Evolutionary conservation across 176 grass and related monocot genomes (phyloP).

Genomic region (Musa schizocarpa): DNA sequence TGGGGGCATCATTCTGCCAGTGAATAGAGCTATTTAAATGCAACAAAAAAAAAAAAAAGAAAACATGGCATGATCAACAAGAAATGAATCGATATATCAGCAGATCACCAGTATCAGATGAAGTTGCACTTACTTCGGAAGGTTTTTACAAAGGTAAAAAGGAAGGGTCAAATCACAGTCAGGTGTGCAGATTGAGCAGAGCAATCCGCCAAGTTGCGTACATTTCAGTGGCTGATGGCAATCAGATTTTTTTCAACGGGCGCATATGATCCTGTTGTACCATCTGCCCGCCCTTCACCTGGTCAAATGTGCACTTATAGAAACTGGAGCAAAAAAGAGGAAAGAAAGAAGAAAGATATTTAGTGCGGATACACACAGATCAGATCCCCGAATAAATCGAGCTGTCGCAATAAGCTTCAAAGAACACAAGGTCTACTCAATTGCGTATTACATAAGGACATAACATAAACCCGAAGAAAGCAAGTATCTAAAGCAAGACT

Average conservation of each 20-base stretch:
- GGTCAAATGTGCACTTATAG: constrained; percentile 56
- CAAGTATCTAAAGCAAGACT: neutral
- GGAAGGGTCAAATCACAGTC: no score
- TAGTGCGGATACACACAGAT: neutral
- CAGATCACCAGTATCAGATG: no score
- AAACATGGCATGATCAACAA: no score
- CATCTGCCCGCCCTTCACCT: constrained; percentile 47
- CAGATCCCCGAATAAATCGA: neutral
- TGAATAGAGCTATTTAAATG: no score
- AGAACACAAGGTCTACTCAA: neutral
- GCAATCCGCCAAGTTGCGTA: no score
- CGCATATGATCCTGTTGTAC: constrained; percentile 32
- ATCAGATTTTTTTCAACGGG: constrained; percentile 29
- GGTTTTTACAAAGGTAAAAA: no score
- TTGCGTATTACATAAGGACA: neutral
- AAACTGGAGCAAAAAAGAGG: constrained; percentile 31
- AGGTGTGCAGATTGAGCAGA: no score
- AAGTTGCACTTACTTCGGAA: no score
- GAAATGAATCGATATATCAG: no score
- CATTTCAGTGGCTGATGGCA: no score
- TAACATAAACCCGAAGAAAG: neutral
- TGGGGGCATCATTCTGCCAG: no score
- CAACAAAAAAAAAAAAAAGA: no score
- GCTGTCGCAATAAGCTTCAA: neutral
- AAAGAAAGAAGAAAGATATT: neutral